Evolutionary conservation across 1,284 basidiomycete species (phyloP).

Genomic region (Rhodotorula sp.): DNA sequence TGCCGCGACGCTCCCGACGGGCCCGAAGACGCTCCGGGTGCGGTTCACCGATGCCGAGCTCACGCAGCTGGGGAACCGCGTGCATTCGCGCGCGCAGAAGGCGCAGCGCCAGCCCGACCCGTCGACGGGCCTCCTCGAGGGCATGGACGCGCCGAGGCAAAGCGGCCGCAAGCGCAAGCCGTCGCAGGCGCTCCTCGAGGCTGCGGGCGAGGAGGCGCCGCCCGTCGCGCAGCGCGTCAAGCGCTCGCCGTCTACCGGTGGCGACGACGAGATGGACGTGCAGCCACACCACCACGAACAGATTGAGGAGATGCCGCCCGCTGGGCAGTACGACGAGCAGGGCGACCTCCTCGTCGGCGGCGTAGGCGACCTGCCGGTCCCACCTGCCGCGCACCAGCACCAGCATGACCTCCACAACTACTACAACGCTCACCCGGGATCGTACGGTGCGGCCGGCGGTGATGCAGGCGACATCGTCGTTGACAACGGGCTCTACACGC

Average conservation of each 20-base stretch:
- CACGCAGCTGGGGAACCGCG: constrained; percentile 30
- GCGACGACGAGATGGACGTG: neutral
- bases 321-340: neutral
- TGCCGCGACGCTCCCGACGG: constrained; percentile 45
- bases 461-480: neutral
- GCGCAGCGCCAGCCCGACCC: constrained; percentile 24
- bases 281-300: neutral
- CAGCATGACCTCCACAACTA: neutral
- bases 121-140: constrained; percentile 9
- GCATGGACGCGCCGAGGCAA: constrained; percentile 19
- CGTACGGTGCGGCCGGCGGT: neutral
- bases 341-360: constrained; percentile 7
- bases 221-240: constrained; percentile 10
- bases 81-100: constrained; percentile 35
- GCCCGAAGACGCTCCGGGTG: constrained; percentile 29
- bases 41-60: constrained; percentile 43
- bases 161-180: constrained; percentile 38
- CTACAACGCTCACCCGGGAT: neutral
- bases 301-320: neutral
- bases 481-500: constrained; percentile 7
- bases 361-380: neutral
- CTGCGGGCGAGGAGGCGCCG: constrained; percentile 19
- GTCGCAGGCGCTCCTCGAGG: constrained; percentile 31
- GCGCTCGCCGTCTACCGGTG: neutral
- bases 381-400: neutral